Base-by-base conservation (phyloP, 352 stramenopile genomes). In the Pythium periplocum region DNA sequence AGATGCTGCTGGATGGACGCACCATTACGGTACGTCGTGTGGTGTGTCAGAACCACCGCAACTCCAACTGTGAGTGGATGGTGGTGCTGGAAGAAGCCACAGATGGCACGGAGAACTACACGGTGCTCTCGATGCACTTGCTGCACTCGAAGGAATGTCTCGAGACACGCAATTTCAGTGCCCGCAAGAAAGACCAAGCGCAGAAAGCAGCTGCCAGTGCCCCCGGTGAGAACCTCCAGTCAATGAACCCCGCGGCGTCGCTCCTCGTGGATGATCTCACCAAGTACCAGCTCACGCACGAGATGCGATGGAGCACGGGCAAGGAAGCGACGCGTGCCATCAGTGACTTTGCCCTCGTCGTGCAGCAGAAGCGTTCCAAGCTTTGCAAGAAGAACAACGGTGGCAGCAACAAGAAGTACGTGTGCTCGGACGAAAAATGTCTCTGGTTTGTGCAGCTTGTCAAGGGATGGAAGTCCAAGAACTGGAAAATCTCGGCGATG, bases 401-500 rank as follows among this genome's bases (percentile, higher is more conserved):
- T 11, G 78, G 82, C 3, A 86, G 82, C 57, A 93, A 90, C 69
- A 93, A 93, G 48, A 93, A 93, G 51, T 93, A 93, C 45, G 62
- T 93, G 53, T 93, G 82, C 51, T 93, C 82, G 3, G 78, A 86
- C 41, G 67, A 86, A 6, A 53, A 64, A 6, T 93, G 82, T 26
- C 44, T 84, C 5, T 93, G 82, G 82, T 93, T 90, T 49, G 79
- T 90, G 31, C 79, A 84, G 46, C 66, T 90, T 11, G 74, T 89
- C 33, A 90, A 90, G 57, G 79, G 78, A 1, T 83, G 75, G 67
- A 93, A 93, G 59, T 86, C 78, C n/a, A 87, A 90, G 64, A 93
- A 83, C 64, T 93, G 82, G 82, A 93, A 93, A 55, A 93, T 93
- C 62, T 93, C 82, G 36, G 78, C 79, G n/a, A 93, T 93, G 82